Conservation (phyloP, 352 stramenopile species). For the Aphanomyces cochlioides region DNA sequence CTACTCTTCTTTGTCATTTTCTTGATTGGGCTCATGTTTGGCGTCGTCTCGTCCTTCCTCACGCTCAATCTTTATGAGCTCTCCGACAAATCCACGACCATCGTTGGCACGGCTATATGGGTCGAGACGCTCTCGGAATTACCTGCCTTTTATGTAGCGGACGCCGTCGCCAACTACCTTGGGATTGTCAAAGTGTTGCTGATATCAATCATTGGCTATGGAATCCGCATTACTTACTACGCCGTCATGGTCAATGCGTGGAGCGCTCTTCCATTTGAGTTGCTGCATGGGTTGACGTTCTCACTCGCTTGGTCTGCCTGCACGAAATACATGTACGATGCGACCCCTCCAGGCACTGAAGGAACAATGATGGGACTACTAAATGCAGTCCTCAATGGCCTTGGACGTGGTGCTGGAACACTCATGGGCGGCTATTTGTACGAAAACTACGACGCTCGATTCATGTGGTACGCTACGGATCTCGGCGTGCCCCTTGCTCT, state of each 20-base stretch:
- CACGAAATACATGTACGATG: conserved; percentile 73
- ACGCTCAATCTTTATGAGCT: conserved; percentile 81
- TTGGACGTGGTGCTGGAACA: conserved; percentile 57
- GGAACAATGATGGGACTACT: conserved; percentile 75
- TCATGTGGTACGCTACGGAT: conserved; percentile 68
- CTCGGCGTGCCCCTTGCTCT: conserved; percentile 63
- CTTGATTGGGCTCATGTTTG: conserved; percentile 77
- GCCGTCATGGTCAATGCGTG: conserved; percentile 76
- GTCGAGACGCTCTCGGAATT: conserved; percentile 77
- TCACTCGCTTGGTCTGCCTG: conserved; percentile 65
- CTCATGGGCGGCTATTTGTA: conserved; percentile 79
- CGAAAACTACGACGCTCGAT: conserved; percentile 55
- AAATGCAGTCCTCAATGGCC: conserved; percentile 70
- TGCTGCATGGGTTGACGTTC: conserved; percentile 72
- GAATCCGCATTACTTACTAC: conserved; percentile 64
- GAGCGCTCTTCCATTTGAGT: conserved; percentile 74
- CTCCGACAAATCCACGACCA: conserved; percentile 58
- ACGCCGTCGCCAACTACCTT: conserved; percentile 61
- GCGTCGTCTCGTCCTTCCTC: conserved; percentile 79
- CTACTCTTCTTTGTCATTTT: conserved; percentile 69
- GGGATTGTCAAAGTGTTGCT: conserved; percentile 71
- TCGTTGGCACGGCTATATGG: conserved; percentile 77
- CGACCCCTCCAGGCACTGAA: conserved; percentile 54
- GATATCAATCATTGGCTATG: conserved; percentile 64
- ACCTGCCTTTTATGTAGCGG: conserved; percentile 76